These are phyloP conservation scores for Acarospora socialis DNA, from an alignment of 2,329 filamentous ascomycete genomes.

Conservation along the genomic window DNA sequence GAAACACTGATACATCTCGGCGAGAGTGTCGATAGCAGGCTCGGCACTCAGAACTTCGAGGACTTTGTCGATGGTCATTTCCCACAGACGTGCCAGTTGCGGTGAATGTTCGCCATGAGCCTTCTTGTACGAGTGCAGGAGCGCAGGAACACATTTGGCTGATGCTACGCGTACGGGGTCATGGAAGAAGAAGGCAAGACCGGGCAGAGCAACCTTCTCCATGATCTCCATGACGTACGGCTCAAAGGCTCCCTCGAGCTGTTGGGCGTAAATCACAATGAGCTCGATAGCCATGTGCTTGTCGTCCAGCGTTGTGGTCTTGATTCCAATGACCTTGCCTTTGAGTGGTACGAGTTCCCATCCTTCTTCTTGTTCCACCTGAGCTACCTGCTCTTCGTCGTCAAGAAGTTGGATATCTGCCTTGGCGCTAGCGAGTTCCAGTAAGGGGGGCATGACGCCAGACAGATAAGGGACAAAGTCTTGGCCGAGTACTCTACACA, in stretches of 20 bases:
- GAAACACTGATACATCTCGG: slow-evolving; percentile 99
- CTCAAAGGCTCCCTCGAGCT: slow-evolving; percentile 83
- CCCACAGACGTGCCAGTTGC: slow-evolving; percentile 72
- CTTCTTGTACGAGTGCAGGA: slow-evolving; percentile 89
- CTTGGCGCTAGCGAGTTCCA: slow-evolving; percentile 84
- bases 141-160: slow-evolving; percentile 83
- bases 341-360: slow-evolving; percentile 97
- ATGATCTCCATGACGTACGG: slow-evolving; percentile 86
- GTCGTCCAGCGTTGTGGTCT: slow-evolving; percentile 90
- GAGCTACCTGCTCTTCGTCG: slow-evolving; percentile 84
- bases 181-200: slow-evolving; percentile 97
- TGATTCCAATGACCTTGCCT: slow-evolving; percentile 96
- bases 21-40: slow-evolving; percentile 87
- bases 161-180: slow-evolving; percentile 92
- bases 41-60: slow-evolving; percentile 88
- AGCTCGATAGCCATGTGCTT: slow-evolving; percentile 99
- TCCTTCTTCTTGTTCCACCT: slow-evolving; percentile 85
- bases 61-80: slow-evolving; percentile 71
- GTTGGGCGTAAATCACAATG: slow-evolving; percentile 91
- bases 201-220: slow-evolving; percentile 89
- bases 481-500: slow-evolving; percentile 83
- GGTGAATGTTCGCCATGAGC: slow-evolving; percentile 68
- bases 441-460: slow-evolving; percentile 84
- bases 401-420: slow-evolving; percentile 94
- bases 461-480: slow-evolving; percentile 89